Evolutionary conservation across 2,329 filamentous ascomycete genomes (phyloP).

Genomic region (Akanthomyces uredinophilus): DNA sequence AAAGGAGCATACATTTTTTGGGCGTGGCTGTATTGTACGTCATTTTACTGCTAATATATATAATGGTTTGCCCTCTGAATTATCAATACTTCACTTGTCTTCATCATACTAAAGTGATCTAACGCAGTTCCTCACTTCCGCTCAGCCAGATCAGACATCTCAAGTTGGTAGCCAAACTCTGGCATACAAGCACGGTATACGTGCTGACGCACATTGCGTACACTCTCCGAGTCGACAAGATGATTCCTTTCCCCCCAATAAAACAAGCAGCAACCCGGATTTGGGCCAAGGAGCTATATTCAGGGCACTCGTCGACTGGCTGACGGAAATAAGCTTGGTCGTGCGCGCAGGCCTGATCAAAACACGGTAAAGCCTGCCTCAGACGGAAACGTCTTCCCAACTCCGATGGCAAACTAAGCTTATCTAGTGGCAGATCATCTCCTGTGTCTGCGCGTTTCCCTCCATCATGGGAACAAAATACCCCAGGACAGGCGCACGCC

Average conservation of each 20-base stretch:
- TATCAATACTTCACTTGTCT: background rate
- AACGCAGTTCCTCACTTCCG: background rate
- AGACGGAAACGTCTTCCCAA: background rate
- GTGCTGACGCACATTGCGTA: no score
- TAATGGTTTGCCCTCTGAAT: background rate
- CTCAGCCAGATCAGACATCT: no score
- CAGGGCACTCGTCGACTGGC: background rate
- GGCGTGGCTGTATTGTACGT: background rate
- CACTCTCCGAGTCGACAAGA: no score
- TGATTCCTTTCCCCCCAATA: background rate
- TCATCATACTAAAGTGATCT: background rate
- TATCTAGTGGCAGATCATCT: background rate
- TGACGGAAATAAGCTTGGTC: background rate
- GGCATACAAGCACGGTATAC: no score
- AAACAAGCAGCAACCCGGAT: background rate
- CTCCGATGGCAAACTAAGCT: conserved; percentile 2
- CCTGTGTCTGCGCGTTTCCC: background rate
- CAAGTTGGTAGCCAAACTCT: no score
- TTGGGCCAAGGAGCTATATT: background rate
- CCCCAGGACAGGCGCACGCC: no score
- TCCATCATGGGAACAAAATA: background rate
- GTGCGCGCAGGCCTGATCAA: background rate
- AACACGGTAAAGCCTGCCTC: background rate
- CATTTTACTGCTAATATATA: background rate
- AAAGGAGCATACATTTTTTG: background rate